A percentile compares a stretch with the other conserved stretches of the same genome.
Conservation (phyloP, 768 basidiomycete genomes). For the Naganishia friedmannii region DNA sequence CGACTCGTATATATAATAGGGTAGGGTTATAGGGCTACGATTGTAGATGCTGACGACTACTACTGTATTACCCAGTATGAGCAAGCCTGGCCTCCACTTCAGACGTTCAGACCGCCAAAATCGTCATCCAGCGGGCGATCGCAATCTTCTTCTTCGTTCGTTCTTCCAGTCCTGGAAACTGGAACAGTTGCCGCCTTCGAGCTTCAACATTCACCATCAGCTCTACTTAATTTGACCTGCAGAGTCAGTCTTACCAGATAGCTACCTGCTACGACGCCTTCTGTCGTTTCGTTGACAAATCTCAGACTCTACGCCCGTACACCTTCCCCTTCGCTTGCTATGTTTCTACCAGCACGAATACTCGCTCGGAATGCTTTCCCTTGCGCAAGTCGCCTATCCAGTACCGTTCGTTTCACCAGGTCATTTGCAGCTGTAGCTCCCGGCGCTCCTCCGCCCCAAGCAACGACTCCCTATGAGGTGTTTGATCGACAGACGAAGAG, state of each 20-base stretch:
- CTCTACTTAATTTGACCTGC: too few relatives aligned
- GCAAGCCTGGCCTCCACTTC: constrained; percentile 2
- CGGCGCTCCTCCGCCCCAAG: constrained; percentile 23
- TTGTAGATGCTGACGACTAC: too few relatives aligned
- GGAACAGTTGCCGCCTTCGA: not conserved
- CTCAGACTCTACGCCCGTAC: too few relatives aligned
- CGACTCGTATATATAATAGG: too few relatives aligned
- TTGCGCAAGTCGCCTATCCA: not conserved
- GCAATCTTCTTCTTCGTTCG: not conserved
- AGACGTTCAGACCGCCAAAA: not conserved
- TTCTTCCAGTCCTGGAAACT: too few relatives aligned
- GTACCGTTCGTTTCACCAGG: not conserved
- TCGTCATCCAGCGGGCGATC: not conserved
- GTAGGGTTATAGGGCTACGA: too few relatives aligned
- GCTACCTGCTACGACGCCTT: too few relatives aligned
- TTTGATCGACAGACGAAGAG: constrained; percentile 81
- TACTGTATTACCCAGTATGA: not conserved
- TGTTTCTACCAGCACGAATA: not conserved
- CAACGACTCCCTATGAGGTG: constrained; percentile 68
- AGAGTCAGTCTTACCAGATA: too few relatives aligned
- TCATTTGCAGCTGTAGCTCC: not conserved
- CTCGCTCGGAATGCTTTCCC: not conserved
- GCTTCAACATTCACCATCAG: too few relatives aligned
- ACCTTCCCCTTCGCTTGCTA: not conserved
- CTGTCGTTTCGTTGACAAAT: too few relatives aligned